Percentiles rank a stretch among this genome's conserved stretches.
phyloP scores from a whole-genome alignment of 148 eudicot species.

The Chenopodium suecicum region DNA sequence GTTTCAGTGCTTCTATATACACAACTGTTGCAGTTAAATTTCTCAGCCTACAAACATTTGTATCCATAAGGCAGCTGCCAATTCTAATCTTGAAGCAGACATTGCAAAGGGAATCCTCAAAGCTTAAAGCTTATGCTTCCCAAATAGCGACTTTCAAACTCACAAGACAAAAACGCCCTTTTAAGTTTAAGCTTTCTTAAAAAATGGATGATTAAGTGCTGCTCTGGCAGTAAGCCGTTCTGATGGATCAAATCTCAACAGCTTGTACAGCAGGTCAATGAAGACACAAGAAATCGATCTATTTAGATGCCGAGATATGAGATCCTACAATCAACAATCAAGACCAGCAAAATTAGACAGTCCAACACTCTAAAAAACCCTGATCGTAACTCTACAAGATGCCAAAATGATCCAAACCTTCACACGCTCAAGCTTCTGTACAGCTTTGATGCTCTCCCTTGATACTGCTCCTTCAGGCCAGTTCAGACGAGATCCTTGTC shows the following conservation, averaged over 20 bases:
- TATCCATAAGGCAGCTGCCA: neutral
- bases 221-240: constrained; percentile 60
- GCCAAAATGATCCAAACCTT: constrained; percentile 42
- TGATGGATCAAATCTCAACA: constrained; percentile 68
- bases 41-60: neutral
- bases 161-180: neutral
- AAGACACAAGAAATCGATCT: constrained; percentile 38
- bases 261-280: constrained; percentile 59
- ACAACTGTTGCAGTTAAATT: neutral
- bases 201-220: constrained; percentile 76
- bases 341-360: neutral
- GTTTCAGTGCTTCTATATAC: neutral
- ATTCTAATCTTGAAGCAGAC: neutral
- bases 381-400: neutral
- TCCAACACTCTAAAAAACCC: neutral
- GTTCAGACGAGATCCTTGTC: constrained; percentile 57
- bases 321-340: constrained; percentile 43
- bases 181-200: constrained; percentile 11
- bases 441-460: constrained; percentile 82
- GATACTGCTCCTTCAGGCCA: constrained; percentile 91
- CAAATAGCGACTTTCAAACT: neutral
- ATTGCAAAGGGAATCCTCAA: neutral
- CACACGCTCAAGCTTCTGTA: constrained; percentile 54
- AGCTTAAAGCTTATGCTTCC: neutral
- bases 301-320: constrained; percentile 52